These are phyloP conservation scores for Lasiodiplodia sp. DNA, from an alignment of 2,329 filamentous ascomycete species.

Conservation along the genomic window DNA sequence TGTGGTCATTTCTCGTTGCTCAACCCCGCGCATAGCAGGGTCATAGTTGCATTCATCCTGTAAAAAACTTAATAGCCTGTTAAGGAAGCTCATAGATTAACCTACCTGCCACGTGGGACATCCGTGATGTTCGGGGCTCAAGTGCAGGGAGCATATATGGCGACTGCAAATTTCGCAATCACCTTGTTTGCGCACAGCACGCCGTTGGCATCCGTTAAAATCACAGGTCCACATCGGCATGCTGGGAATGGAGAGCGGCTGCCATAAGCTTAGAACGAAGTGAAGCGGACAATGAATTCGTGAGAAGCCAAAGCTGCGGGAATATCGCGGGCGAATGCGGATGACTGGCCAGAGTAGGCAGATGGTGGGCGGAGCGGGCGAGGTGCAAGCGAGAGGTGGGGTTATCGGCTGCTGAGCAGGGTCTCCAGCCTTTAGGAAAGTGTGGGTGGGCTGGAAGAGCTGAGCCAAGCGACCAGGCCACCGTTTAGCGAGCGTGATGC, in stretches of 20 bases:
- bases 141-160: conserved; percentile 49
- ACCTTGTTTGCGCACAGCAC: conserved; percentile 4
- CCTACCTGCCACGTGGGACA: conserved; percentile 43
- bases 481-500: too few species aligned
- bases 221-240: conserved; percentile 4
- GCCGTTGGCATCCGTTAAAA: not conserved
- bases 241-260: not conserved
- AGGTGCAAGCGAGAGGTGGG: not conserved
- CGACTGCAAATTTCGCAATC: conserved; percentile 49
- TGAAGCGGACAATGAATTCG: not conserved
- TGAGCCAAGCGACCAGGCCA: too few species aligned
- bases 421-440: too few species aligned
- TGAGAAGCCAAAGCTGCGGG: not conserved
- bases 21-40: not conserved
- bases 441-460: too few species aligned
- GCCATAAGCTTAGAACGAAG: not conserved
- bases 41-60: conserved; percentile 2
- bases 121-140: conserved; percentile 43
- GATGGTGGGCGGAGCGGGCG: not conserved
- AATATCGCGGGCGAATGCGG: not conserved
- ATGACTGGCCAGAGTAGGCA: not conserved
- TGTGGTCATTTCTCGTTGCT: not conserved
- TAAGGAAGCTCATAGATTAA: not conserved
- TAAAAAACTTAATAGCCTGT: not conserved
- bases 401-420: too few species aligned